Evolutionary conservation across 331 rosid genomes (phyloP), one percentile per base, ranked within the genome.

Genomic region (Ulmus americana): DNA sequence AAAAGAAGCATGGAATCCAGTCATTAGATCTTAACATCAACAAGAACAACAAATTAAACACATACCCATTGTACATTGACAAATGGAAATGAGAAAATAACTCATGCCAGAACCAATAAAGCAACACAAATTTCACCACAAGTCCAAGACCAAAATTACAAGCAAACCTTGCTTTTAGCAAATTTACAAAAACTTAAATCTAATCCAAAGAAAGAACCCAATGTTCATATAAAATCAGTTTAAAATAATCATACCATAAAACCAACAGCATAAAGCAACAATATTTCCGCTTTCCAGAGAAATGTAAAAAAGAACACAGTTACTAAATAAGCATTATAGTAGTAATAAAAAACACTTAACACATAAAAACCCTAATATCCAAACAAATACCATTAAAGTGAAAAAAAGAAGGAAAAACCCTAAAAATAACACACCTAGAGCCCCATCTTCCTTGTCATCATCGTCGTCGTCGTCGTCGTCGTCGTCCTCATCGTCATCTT

Each of bases 391-490:
- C 45, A 53, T 28, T 28, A 28, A 28, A 28, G 35, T 28, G 35
- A 28, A 10, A 11, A 4, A 11, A 15, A 63, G 16, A 10, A 6
- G 1, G 5, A 10, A 42, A 22, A 41, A 5, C 55, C 43, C 18
- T 20, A 13, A 39, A 14, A 9, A 46, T 3, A 8, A 42, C 11
- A 10, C 12, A 85, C 95, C 95, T 70, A 55, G 83, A 39, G 70
- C 77, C 22, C 72, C 85, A 5, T 83, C 95, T 45, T 86, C 91
- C 70, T 83, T 70, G 18, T 87, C 88, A 1, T 85, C 91, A 0
- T 87, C 95, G 0, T 80, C 84, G 0, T 85, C 90, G 0, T 87
- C 88, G 0, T 80, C 90, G 22, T n/a, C 22, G 0, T 87, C 95
- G 0, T 84, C 90, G 0, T 85, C 95, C 0, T 88, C 90, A 0